Percentiles rank a stretch among this genome's conserved stretches.
Evolutionary conservation across 2,329 filamentous ascomycete genomes (phyloP).

Genomic region (Chaetomium globosum): DNA sequence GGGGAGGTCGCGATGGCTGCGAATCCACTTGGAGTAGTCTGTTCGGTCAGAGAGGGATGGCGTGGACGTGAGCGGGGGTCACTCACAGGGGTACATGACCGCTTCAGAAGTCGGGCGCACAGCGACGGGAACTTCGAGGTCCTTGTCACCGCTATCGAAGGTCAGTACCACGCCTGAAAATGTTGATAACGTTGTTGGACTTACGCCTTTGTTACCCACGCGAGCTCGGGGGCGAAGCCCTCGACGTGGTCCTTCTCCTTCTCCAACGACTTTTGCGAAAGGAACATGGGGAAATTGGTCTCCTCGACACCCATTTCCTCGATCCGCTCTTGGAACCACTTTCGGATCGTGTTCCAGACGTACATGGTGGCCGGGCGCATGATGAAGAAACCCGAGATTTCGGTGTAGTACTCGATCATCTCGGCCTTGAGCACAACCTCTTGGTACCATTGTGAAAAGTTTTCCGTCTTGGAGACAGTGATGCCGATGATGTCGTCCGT

Average conservation of each 20-base stretch:
- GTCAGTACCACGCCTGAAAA: constrained; percentile 32
- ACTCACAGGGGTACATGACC: constrained; percentile 36
- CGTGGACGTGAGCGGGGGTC: constrained; percentile 63
- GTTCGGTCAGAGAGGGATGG: constrained; percentile 40
- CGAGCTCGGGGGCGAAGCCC: constrained; percentile 92
- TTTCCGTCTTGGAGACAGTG: constrained; percentile 78
- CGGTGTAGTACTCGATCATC: constrained; percentile 90
- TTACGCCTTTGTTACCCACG: constrained; percentile 83
- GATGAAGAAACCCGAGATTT: constrained; percentile 94
- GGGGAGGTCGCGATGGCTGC: constrained; percentile 91
- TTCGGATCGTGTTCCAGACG: constrained; percentile 67
- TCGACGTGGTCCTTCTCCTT: constrained; percentile 96
- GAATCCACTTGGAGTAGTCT: constrained; percentile 93
- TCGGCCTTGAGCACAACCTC: constrained; percentile 96
- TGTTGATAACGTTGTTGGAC: constrained; percentile 39
- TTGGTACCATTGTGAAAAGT: constrained; percentile 96
- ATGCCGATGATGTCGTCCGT: constrained; percentile 79
- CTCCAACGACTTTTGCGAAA: constrained; percentile 84
- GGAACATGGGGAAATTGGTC: constrained; percentile 94
- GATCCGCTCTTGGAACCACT: constrained; percentile 73
- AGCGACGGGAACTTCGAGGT: constrained; percentile 76
- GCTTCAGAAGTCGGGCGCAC: constrained; percentile 71
- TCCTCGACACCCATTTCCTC: constrained; percentile 92
- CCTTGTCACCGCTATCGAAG: constrained; percentile 73
- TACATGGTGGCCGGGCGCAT: constrained; percentile 72